Evolutionary conservation across 306 rosid genomes (phyloP).

Genomic region (Prunus dulcis): DNA sequence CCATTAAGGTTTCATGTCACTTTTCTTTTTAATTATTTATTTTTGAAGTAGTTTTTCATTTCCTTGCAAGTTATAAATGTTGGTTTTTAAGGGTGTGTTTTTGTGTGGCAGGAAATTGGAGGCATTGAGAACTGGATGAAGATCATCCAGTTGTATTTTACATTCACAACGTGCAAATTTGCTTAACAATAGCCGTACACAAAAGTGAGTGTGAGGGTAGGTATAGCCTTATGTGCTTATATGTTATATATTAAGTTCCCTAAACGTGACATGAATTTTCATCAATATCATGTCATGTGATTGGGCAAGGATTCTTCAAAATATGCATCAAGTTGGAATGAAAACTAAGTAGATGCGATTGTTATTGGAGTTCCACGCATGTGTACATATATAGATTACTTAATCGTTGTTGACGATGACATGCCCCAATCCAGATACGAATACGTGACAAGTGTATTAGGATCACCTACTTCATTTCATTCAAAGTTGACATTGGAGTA

Average conservation of each 20-base stretch:
- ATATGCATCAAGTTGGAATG: not conserved
- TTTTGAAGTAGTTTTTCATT: no score
- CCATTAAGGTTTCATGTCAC: not conserved
- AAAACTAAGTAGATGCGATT: not conserved
- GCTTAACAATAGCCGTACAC: not conserved
- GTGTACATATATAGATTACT: no score
- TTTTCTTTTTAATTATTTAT: no score
- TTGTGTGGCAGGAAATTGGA: not conserved
- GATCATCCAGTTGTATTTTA: not conserved
- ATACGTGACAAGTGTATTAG: no score
- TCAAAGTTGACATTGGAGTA: not conserved
- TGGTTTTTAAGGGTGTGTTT: no score
- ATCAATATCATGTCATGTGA: no score
- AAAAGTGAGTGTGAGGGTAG: not conserved
- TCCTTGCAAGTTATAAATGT: not conserved
- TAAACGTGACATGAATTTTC: no score
- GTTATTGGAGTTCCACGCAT: not conserved
- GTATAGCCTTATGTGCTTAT: no score
- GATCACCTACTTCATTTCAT: not conserved
- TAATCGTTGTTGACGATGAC: no score
- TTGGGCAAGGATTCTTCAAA: not conserved
- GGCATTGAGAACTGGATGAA: not conserved
- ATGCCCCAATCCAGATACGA: no score
- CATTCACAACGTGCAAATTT: not conserved
- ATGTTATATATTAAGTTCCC: no score